These are phyloP conservation scores for Corylus americana DNA, from an alignment of 306 rosid species.

Conservation along the genomic window DNA sequence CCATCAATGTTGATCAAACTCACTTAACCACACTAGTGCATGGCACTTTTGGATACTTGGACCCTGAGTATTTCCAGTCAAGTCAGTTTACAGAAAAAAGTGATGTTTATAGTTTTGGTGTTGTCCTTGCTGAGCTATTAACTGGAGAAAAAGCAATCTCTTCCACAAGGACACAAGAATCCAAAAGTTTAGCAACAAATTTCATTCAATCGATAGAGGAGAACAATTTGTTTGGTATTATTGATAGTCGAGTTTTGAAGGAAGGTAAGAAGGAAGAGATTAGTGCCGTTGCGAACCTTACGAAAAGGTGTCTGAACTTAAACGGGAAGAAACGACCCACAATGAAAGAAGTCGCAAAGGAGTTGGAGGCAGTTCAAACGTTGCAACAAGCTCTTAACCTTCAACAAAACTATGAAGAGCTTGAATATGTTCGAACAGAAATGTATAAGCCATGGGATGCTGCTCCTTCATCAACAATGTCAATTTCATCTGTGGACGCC, in stretches of 20 bases:
- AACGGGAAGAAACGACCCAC: neutral
- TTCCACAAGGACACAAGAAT: neutral
- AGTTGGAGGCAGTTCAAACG: neutral
- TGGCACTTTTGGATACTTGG: neutral
- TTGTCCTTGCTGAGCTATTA: neutral
- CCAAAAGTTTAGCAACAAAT: neutral
- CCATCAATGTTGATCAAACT: neutral
- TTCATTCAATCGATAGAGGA: neutral
- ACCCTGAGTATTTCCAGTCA: neutral
- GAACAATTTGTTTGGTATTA: neutral
- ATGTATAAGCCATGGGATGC: no score
- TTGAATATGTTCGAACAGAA: no score
- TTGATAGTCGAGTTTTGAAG: neutral
- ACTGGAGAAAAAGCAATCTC: neutral
- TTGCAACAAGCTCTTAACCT: neutral
- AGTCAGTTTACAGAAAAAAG: neutral
- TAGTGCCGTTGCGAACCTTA: neutral
- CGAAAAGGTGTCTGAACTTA: neutral
- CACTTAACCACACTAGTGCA: neutral
- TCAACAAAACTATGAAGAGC: neutral
- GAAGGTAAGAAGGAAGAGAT: neutral
- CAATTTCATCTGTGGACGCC: no score
- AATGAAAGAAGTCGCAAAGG: neutral
- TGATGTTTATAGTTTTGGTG: slow-evolving; percentile 1
- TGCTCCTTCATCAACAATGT: no score